phyloP scores from a whole-genome alignment of 2,329 filamentous ascomycete species.

The Cladosporium oxysporum region DNA sequence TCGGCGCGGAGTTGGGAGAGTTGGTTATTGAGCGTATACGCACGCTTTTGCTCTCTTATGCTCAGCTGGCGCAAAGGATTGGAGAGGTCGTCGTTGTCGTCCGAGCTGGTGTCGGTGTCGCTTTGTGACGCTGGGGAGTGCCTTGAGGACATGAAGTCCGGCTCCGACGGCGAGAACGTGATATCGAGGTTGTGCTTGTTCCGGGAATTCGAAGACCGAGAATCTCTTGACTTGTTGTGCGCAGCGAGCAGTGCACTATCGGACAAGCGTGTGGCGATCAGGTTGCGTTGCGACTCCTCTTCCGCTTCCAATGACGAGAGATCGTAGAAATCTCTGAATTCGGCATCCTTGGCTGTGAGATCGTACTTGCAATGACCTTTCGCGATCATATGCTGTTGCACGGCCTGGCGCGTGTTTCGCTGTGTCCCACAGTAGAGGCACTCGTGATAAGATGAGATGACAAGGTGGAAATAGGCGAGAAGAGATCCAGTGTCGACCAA shows the following conservation, averaged over 20 bases:
- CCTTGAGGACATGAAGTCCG: neutral
- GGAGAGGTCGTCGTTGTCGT: neutral
- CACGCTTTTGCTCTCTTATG: slow-evolving; percentile 13
- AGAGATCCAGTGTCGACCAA: slow-evolving; percentile 48
- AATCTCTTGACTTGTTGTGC: neutral
- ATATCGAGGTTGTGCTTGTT: neutral
- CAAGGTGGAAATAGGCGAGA: slow-evolving; percentile 50
- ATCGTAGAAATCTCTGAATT: slow-evolving; percentile 18
- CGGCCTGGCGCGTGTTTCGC: slow-evolving; percentile 46
- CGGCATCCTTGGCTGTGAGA: slow-evolving; percentile 5
- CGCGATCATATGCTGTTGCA: slow-evolving; percentile 54
- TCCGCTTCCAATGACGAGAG: slow-evolving; percentile 7
- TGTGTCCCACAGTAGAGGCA: slow-evolving; percentile 54
- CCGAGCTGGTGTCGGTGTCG: neutral
- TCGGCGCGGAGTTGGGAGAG: slow-evolving; percentile 14
- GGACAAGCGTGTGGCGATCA: neutral
- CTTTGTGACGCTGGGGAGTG: neutral
- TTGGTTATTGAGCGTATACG: slow-evolving; percentile 5
- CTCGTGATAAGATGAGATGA: slow-evolving; percentile 52
- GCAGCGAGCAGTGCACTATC: neutral
- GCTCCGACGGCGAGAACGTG: neutral
- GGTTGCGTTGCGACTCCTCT: neutral
- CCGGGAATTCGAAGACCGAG: neutral
- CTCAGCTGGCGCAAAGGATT: neutral
- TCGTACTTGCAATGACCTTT: slow-evolving; percentile 49